Conservation (phyloP, 345 rosid species). For the Sonneratia caseolaris region DNA sequence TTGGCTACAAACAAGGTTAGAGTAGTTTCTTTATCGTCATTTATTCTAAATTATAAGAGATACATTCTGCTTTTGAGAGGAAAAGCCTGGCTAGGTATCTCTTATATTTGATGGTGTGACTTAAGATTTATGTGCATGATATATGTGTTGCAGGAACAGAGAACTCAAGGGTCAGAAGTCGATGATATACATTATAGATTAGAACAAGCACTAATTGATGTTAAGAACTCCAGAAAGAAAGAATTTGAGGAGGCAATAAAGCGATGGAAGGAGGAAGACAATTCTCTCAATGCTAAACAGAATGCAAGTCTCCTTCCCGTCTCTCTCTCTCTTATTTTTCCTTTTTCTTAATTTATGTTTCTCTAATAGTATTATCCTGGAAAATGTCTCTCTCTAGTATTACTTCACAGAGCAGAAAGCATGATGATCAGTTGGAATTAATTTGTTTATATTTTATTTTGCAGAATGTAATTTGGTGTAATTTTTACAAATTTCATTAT, state of each 20-base stretch:
- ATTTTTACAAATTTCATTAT: background rate
- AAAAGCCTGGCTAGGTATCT: background rate
- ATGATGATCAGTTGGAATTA: background rate
- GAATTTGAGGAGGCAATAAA: slow-evolving; percentile 33
- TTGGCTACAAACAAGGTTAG: slow-evolving; percentile 39
- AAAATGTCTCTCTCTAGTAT: background rate
- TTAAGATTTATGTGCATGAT: background rate
- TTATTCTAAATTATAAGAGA: background rate
- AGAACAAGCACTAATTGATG: slow-evolving; percentile 30
- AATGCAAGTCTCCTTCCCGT: slow-evolving; percentile 32
- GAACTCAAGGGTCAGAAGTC: slow-evolving; percentile 23
- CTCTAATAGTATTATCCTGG: background rate
- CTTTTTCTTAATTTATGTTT: background rate
- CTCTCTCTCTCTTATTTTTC: slow-evolving; percentile 6
- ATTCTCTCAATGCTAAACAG: slow-evolving; percentile 59
- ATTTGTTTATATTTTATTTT: background rate
- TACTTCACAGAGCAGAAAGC: background rate
- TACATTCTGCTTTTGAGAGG: background rate
- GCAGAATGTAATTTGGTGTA: background rate
- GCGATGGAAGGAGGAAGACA: slow-evolving; percentile 56
- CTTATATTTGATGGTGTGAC: background rate
- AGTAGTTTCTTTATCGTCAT: background rate
- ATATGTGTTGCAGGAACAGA: slow-evolving; percentile 36
- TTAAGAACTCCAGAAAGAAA: slow-evolving; percentile 28
- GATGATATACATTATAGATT: slow-evolving; percentile 24